These are phyloP conservation scores for Boletellus deceptivus DNA, from an alignment of 1,284 basidiomycete species.

Conservation along the genomic window DNA sequence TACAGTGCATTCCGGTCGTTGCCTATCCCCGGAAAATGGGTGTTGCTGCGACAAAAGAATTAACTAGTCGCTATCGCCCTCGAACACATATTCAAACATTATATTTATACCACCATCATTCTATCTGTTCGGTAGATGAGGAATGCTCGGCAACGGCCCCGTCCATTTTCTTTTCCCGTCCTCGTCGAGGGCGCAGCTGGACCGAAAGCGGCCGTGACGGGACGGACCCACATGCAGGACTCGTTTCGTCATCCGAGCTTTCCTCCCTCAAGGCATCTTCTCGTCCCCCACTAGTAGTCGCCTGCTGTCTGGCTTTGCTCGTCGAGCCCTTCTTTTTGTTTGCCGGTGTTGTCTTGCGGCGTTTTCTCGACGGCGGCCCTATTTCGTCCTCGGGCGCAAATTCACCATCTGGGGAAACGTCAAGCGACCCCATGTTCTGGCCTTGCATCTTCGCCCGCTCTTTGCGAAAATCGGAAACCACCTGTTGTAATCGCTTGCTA, in stretches of 20 bases:
- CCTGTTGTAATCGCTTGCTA: conserved; percentile 86
- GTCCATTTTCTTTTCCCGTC: conserved; percentile 28
- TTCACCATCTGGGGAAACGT: conserved; percentile 20
- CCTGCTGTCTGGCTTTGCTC: conserved; percentile 7
- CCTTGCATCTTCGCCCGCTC: conserved; percentile 33
- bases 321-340: conserved; percentile 19
- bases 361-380: conserved; percentile 33
- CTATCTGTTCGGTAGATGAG: conserved; percentile 3
- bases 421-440: conserved; percentile 4
- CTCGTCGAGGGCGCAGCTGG: conserved; percentile 38
- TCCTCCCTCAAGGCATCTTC: conserved; percentile 16
- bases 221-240: conserved; percentile 3
- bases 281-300: conserved; percentile 4
- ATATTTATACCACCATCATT: conserved; percentile 6
- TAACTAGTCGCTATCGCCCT: conserved; percentile 2
- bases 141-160: conserved; percentile 7
- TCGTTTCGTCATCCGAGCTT: conserved; percentile 25
- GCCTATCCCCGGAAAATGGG: conserved; percentile 2
- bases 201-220: conserved; percentile 28
- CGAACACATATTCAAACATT: neutral
- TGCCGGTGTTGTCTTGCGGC: conserved; percentile 15
- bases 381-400: conserved; percentile 17
- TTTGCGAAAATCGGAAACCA: conserved; percentile 81
- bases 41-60: neutral
- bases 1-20: neutral